Base-by-base conservation (phyloP, 2,329 filamentous ascomycete genomes). In the Dactylellina haptotyla region DNA sequence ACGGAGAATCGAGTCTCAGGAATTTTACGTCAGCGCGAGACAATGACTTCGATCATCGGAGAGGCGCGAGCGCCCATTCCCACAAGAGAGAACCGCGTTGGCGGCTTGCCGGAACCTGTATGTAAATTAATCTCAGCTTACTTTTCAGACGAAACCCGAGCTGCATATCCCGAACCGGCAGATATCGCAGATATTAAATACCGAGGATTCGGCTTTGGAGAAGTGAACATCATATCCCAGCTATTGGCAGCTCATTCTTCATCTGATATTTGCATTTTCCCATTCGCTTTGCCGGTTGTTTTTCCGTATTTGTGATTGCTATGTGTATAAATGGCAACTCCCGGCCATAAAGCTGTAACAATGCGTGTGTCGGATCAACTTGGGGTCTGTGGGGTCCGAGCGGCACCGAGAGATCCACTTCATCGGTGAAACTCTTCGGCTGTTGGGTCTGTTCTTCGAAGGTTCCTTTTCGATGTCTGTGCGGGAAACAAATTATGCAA, bases 401-500 rank as follows among this genome's bases (percentile, higher is more conserved):
- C 59, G 53, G 53, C 28, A 57, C 26, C 25, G 51, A 54, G 26
- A 28, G 34, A 14, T 64, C 67, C 67, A 71, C 67, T 25, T 28
- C 48, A 8, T 62, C 56, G 64, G 64, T 56, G 64, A 69, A 69
- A 69, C 56, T 59, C 28, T 25, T 69, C 56, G 64, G 64, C 67
- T 59, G 57, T 46, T 65, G 50, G 23, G 25, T 26, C 25, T 56
- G 23, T 56, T 61, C 59, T 53, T 65, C 67, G 67, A 65, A 71
- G 41, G 25, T 65, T 61, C 59, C 37, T 51, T 54, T 34, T 23
- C 4, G 51, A 9, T 26, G 56, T 69, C 64, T 56, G 64, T 69
- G 64, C 64, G 48, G 63, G 20, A 61, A 62, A 34, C 20, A 16
- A 12, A 34, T 51, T 34, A 64, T 54, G 41, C 46, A 64, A 57